Percentiles rank a stretch among this genome's conserved stretches.
phyloP scores from a whole-genome alignment of 179 eudicot genomes.

The Beta corolliflora region DNA sequence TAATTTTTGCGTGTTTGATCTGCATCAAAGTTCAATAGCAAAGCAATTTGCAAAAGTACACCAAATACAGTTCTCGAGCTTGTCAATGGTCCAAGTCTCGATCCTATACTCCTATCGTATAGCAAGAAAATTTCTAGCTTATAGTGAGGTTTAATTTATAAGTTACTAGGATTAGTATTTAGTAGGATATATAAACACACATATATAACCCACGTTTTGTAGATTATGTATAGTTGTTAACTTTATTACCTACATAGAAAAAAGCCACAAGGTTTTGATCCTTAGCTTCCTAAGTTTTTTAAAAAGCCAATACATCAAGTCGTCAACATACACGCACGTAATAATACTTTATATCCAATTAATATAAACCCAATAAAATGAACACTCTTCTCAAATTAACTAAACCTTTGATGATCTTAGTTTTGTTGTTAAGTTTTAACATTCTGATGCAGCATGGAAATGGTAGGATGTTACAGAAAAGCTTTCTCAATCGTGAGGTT shows the following conservation, averaged over 20 bases:
- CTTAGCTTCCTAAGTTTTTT: no score
- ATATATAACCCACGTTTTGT: no score
- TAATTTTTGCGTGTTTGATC: no score
- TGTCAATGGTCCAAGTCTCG: background rate
- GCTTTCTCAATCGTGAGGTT: background rate
- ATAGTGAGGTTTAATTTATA: background rate
- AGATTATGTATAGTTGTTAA: background rate
- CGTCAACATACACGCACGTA: no score
- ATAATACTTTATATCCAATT: no score
- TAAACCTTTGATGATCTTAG: background rate
- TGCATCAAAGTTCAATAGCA: no score
- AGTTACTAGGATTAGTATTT: no score
- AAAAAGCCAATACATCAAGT: no score
- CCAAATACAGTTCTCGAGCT: no score
- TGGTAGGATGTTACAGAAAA: background rate
- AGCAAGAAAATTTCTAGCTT: background rate
- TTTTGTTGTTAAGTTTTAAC: conserved; percentile 1
- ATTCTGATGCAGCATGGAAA: conserved; percentile 2
- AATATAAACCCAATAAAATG: background rate
- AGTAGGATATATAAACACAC: background rate
- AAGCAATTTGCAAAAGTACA: no score
- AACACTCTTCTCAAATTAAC: background rate
- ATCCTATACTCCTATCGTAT: background rate
- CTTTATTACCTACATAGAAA: no score
- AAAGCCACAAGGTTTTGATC: no score